Percentiles rank a stretch among this genome's conserved stretches.
Evolutionary conservation across 73 alveolate genomes (phyloP).

Genomic region (Blepharisma japonicum): DNA sequence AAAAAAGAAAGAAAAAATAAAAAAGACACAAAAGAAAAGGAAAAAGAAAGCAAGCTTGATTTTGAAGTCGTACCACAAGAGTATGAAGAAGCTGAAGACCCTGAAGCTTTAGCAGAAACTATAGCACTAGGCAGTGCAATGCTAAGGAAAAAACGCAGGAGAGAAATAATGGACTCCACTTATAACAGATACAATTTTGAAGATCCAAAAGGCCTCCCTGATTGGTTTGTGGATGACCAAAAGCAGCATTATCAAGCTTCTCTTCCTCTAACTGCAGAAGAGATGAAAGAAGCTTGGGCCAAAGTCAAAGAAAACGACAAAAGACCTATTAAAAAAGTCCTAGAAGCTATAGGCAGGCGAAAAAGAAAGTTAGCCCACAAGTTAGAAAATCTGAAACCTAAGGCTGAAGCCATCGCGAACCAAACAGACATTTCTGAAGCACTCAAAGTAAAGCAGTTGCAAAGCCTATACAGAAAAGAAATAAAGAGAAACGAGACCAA

Average conservation of each 20-base stretch:
- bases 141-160: slow-evolving; percentile 81
- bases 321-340: slow-evolving; percentile 82
- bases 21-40: slow-evolving; percentile 39
- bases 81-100: slow-evolving; percentile 46
- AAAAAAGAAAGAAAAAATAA: slow-evolving; percentile 21
- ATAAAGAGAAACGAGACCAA: slow-evolving; percentile 65
- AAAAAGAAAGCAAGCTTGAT: slow-evolving; percentile 34
- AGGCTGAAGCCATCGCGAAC: slow-evolving; percentile 80
- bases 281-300: slow-evolving; percentile 71
- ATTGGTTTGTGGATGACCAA: slow-evolving; percentile 91
- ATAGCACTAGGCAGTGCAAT: slow-evolving; percentile 65
- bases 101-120: slow-evolving; percentile 41
- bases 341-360: slow-evolving; percentile 91
- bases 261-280: slow-evolving; percentile 78
- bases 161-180: slow-evolving; percentile 70
- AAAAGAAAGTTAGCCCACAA: slow-evolving; percentile 72
- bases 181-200: slow-evolving; percentile 79
- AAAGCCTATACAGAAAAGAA: slow-evolving; percentile 77
- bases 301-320: slow-evolving; percentile 66
- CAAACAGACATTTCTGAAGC: slow-evolving; percentile 78
- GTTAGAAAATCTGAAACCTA: slow-evolving; percentile 71
- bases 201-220: slow-evolving; percentile 75
- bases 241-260: slow-evolving; percentile 54
- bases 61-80: slow-evolving; percentile 32
- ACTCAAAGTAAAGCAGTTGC: slow-evolving; percentile 81